Evolutionary conservation across 768 basidiomycete genomes (phyloP).

Genomic region (Xerocomus spinulosus): DNA sequence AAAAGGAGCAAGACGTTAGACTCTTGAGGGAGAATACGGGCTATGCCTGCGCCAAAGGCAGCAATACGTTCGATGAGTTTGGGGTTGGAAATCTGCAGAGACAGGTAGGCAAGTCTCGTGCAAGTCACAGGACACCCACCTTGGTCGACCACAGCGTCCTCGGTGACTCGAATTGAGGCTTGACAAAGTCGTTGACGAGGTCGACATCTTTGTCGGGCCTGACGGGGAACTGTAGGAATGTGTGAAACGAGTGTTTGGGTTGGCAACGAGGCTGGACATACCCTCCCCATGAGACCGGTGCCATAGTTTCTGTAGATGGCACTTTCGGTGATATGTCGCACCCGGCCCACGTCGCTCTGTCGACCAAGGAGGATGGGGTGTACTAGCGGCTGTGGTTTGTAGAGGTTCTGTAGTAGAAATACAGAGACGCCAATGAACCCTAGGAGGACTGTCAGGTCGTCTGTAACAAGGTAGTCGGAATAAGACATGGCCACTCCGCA

Average conservation of each 20-base stretch:
- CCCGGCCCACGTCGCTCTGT: constrained; percentile 84
- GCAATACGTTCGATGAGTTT: constrained; percentile 65
- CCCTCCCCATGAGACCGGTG: constrained; percentile 78
- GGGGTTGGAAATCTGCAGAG: constrained; percentile 64
- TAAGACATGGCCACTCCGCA: constrained; percentile 36
- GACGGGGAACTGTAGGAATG: constrained; percentile 56
- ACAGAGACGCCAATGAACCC: constrained; percentile 72
- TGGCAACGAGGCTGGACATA: constrained; percentile 36
- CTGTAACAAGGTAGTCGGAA: constrained; percentile 62
- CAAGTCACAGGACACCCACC: constrained; percentile 35
- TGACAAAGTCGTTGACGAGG: constrained; percentile 61
- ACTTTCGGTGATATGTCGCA: constrained; percentile 77
- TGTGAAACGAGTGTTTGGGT: background rate
- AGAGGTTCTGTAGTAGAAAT: constrained; percentile 71
- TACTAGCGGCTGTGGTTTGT: constrained; percentile 79
- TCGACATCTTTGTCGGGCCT: constrained; percentile 70
- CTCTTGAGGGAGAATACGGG: constrained; percentile 50
- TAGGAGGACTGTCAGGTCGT: constrained; percentile 75
- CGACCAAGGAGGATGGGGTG: constrained; percentile 92
- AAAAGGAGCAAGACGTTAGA: constrained; percentile 73
- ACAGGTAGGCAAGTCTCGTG: background rate
- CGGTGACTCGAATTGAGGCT: constrained; percentile 57
- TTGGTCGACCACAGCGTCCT: constrained; percentile 79
- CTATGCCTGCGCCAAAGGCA: constrained; percentile 69
- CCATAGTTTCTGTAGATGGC: constrained; percentile 90